Base-by-base conservation (phyloP, 148 eudicot genomes). In the Rheum nobile region DNA sequence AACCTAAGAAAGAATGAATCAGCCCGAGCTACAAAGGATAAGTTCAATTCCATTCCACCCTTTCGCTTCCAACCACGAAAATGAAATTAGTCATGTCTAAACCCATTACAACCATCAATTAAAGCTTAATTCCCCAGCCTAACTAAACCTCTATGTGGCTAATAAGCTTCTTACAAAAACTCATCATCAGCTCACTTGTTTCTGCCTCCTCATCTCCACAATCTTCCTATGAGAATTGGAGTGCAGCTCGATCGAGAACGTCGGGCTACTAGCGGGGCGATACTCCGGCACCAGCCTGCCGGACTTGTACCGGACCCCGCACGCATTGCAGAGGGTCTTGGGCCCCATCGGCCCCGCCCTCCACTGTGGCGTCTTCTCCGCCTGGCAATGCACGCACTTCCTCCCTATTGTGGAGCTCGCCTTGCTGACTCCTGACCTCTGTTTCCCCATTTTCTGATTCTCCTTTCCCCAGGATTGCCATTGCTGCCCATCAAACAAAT, bases 151-250 rank as follows among this genome's bases (percentile, higher is more conserved):
- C 24, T 47, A 9, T n/a, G 57, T n/a, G 5, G 3, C 16, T 14
- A 44, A 44, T 14, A 44, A 11, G 48, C 16, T 12, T 16, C 17
- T 16, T 16, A 44, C 13, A 43, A 43, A 43, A 43, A 43, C 47
- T 43, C 17, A 14, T 2, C 2, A 44, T 21, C 24, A 55, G 31
- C 10, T 10, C 22, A 26, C 22, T 55, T 55, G 63, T 10, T 82
- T 85, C 72, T 82, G 83, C 38, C 84, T 38, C 55, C 87, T 61
- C 35, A 85, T 73, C 79, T 85, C 87, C 76, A 82, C 73, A 4
- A 85, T 83, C 24, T 85, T 85, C 75, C 87, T 75, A 77, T 85
- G 87, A 8, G 87, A 85, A 67, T 85, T 85, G 3, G 87, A 85
- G 69, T 85, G 87, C 77, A 73, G 71, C 21, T 81, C 76, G 75